Base-by-base conservation (phyloP, 352 stramenopile genomes). In the Globisporangium radiosum region DNA sequence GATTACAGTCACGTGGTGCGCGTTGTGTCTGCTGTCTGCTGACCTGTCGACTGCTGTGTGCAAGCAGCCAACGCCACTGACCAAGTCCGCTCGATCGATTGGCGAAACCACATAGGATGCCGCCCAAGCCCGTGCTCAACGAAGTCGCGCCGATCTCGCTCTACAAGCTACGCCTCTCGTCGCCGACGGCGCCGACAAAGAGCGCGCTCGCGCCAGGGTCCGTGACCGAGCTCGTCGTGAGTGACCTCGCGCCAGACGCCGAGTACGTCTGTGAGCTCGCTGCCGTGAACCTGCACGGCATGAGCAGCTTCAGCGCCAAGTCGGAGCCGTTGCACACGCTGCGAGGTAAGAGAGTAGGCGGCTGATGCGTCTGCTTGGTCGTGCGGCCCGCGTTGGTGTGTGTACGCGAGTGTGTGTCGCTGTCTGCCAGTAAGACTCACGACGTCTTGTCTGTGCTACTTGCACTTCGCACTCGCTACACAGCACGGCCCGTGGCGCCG, bases 61-160 rank as follows among this genome's bases (percentile, higher is more conserved):
- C 40, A 44, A 2, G 11, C 7, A 8, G 40, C 40, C 11, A 14
- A 14, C 40, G 17, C 45, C 7, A 8, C 6, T 36, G 14, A 36
- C n/a, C 6, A 36, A 47, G 43, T 47, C 43, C 1, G 43, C 15
- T 15, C 7, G 11, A 47, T 15, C 8, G 7, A 45, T 14, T 44
- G 42, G 14, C 5, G 25, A 33, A 14, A 50, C 10, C 45, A 50
- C 17, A 10, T 50, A 85, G 75, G 75, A 61, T 49, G 1, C 51
- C 71, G 17, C 64, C 71, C 37, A 56, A 61, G 17, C 7, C 63
- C 3, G 67, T 64, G 10, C 47, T 82, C 42, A 68, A 87, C 52
- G 66, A 91, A 45, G 67, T 76, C 19, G 62, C 80, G 19, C 78
- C 81, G 6, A 72, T 87, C 9, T 91, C 81, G 7, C 74, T 76